Conservation (phyloP, 1,139 yeast genomes). For the Hanseniaspora uvarum region DNA sequence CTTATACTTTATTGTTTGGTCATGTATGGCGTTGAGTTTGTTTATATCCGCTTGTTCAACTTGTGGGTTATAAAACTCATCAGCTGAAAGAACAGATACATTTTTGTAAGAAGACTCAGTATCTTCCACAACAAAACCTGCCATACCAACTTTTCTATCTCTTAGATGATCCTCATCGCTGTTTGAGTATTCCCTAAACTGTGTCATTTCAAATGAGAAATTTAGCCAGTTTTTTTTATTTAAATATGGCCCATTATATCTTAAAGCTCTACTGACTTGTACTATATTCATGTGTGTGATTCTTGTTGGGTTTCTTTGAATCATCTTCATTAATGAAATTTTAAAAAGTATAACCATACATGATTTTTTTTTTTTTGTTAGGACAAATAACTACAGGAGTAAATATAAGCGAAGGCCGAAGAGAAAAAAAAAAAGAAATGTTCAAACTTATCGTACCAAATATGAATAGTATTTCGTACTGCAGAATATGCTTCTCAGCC, state of each 20-base stretch:
- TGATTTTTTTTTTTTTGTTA: background rate
- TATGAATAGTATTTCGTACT: background rate
- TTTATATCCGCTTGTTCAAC: background rate
- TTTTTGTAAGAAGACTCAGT: background rate
- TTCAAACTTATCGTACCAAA: too few species aligned
- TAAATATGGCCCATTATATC: background rate
- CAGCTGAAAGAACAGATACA: conserved; percentile 6
- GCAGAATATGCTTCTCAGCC: background rate
- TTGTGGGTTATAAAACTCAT: conserved; percentile 3
- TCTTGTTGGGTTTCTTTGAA: background rate
- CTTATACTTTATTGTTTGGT: conserved; percentile 37
- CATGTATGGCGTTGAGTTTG: conserved; percentile 26
- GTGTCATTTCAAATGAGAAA: background rate
- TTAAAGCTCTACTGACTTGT: background rate
- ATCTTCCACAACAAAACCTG: conserved; percentile 14
- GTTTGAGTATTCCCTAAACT: background rate
- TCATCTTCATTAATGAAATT: background rate
- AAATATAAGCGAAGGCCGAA: background rate
- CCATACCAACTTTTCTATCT: conserved; percentile 11
- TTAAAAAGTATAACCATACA: background rate
- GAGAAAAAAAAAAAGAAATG: background rate
- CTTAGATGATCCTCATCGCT: background rate
- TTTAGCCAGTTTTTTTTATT: too few species aligned
- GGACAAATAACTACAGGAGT: background rate
- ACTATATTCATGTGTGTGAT: background rate